Conservation (phyloP, 148 eudicot genomes). For the Chenopodium quinoa region DNA sequence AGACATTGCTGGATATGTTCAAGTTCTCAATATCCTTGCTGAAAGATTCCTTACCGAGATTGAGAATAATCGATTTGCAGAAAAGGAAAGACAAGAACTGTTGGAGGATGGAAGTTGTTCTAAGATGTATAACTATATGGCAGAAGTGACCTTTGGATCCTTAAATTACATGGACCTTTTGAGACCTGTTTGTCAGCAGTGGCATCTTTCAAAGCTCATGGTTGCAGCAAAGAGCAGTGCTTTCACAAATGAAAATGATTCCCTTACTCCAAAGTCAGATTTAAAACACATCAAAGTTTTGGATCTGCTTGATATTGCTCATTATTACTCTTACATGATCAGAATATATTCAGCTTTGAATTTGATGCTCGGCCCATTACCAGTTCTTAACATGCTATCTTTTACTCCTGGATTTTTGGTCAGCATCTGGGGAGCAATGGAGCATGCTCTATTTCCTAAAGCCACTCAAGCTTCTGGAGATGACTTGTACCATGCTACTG, state of each 20-base stretch:
- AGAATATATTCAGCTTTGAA: constrained; percentile 65
- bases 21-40: constrained; percentile 52
- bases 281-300: constrained; percentile 25
- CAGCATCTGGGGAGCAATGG: constrained; percentile 68
- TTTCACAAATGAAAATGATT: constrained; percentile 27
- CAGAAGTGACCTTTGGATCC: constrained; percentile 35
- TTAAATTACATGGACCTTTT: constrained; percentile 59
- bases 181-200: constrained; percentile 80
- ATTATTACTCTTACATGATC: constrained; percentile 72
- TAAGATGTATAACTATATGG: constrained; percentile 26
- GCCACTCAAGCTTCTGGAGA: constrained; percentile 30
- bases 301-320: constrained; percentile 63
- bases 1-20: constrained; percentile 57
- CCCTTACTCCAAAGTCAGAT: constrained; percentile 12
- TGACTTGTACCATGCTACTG: constrained; percentile 22
- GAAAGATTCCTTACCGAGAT: constrained; percentile 52
- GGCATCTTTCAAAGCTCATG: constrained; percentile 84
- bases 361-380: constrained; percentile 55
- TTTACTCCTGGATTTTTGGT: constrained; percentile 91
- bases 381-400: constrained; percentile 83
- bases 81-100: constrained; percentile 36
- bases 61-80: constrained; percentile 41
- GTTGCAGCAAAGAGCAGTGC: constrained; percentile 36
- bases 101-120: constrained; percentile 27
- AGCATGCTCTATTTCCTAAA: constrained; percentile 48